phyloP scores from a whole-genome alignment of 768 basidiomycete genomes.

The Pleurotus platypus region DNA sequence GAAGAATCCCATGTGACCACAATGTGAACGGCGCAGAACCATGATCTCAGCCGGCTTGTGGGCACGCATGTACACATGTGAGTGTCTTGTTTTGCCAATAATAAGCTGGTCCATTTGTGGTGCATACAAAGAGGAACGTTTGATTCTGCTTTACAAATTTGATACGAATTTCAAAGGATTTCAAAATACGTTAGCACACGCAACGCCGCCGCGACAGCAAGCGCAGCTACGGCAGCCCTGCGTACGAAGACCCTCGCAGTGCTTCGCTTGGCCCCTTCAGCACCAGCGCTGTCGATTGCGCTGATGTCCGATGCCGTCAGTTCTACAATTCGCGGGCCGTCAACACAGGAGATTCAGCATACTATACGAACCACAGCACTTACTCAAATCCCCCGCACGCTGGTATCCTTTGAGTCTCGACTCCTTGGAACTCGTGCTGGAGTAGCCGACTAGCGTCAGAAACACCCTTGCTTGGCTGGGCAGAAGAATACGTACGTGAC shows the following conservation, averaged over 20 bases:
- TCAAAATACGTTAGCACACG: not conserved
- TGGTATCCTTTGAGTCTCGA: slow-evolving; percentile 65
- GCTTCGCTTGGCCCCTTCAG: slow-evolving; percentile 25
- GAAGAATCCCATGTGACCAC: too few species aligned
- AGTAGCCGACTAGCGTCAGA: not conserved
- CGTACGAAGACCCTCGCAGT: slow-evolving; percentile 7
- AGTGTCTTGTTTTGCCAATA: too few species aligned
- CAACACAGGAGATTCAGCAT: too few species aligned
- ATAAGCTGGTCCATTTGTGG: too few species aligned
- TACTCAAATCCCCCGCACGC: slow-evolving; percentile 61
- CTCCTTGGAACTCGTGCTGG: slow-evolving; percentile 64
- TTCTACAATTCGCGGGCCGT: slow-evolving; percentile 22
- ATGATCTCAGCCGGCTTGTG: too few species aligned
- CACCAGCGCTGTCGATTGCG: slow-evolving; percentile 58
- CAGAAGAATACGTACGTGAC: slow-evolving; percentile 43
- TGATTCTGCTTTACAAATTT: too few species aligned
- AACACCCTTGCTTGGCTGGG: too few species aligned
- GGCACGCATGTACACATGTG: too few species aligned
- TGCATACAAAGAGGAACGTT: too few species aligned
- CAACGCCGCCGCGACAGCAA: slow-evolving; percentile 18
- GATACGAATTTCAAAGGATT: not conserved
- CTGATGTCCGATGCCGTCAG: slow-evolving; percentile 48
- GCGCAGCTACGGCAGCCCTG: slow-evolving; percentile 15
- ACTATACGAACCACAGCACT: slow-evolving; percentile 10
- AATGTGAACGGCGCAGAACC: too few species aligned